Evolutionary conservation across 441 rosid species (phyloP).

Genomic region (Populus hybrid): DNA sequence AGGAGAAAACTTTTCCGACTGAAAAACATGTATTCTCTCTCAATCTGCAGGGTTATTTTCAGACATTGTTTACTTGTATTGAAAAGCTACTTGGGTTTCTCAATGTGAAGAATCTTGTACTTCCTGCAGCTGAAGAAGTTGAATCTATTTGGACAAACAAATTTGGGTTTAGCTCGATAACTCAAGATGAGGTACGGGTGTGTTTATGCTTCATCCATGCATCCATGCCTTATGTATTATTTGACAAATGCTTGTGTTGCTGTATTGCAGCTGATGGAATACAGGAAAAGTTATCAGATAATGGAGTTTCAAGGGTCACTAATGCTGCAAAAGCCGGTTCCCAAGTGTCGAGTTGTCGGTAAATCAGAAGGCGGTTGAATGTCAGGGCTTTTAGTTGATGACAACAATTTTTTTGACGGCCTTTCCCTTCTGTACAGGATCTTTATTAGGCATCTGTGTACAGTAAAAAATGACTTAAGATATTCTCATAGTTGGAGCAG

Average conservation of each 20-base stretch:
- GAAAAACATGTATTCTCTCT: neutral
- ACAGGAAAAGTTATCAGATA: conserved; percentile 59
- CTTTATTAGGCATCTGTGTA: neutral
- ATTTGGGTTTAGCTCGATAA: conserved; percentile 67
- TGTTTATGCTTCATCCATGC: neutral
- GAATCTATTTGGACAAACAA: conserved; percentile 84
- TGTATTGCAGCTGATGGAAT: conserved; percentile 46
- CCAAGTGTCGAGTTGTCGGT: conserved; percentile 28
- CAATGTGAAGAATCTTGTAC: conserved; percentile 60
- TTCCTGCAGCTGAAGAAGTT: conserved; percentile 91
- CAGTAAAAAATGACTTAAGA: neutral
- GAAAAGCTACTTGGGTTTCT: conserved; percentile 71
- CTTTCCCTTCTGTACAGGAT: conserved; percentile 25
- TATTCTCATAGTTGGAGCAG: neutral
- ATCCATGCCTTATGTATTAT: too few species aligned
- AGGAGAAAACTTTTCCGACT: neutral
- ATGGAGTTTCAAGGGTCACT: conserved; percentile 86
- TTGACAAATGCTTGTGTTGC: neutral
- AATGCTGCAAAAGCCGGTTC: conserved; percentile 69
- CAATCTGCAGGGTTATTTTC: conserved; percentile 76
- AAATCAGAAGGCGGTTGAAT: conserved; percentile 29
- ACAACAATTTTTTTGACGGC: conserved; percentile 16
- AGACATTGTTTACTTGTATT: conserved; percentile 62
- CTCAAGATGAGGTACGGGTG: conserved; percentile 52
- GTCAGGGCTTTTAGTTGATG: neutral